Percentiles rank a stretch among this genome's conserved stretches.
These are phyloP conservation scores for Triticum dicoccoides DNA, from an alignment of 176 grass and related monocot species.

Conservation along the genomic window DNA sequence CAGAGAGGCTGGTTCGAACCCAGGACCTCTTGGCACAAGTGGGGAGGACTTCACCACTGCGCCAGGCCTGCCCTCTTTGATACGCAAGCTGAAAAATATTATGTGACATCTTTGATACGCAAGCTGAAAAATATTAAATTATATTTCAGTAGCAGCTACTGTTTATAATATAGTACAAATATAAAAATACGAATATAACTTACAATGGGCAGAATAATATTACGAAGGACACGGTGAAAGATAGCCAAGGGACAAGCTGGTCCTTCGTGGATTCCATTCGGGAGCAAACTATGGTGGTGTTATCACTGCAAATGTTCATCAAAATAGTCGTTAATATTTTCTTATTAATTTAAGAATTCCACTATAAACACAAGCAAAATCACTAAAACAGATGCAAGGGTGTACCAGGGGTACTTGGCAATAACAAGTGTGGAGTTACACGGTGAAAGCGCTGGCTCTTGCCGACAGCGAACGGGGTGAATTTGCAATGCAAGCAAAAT, in stretches of 20 bases:
- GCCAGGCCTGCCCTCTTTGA: no score
- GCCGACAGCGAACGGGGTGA: neutral
- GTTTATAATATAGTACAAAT: neutral
- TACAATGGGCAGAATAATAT: neutral
- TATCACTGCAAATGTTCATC: neutral
- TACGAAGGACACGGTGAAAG: neutral
- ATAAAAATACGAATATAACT: neutral
- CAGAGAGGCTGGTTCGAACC: no score
- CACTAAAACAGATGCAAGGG: neutral
- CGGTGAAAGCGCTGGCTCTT: neutral
- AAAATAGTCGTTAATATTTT: neutral
- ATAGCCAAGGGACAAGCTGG: neutral
- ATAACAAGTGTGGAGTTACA: neutral
- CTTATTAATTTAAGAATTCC: neutral
- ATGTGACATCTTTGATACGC: neutral
- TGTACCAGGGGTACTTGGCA: neutral
- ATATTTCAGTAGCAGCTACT: neutral
- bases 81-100: no score
- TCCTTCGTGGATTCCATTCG: neutral
- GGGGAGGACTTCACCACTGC: no score
- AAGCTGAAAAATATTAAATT: neutral
- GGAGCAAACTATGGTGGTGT: neutral
- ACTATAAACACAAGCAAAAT: neutral
- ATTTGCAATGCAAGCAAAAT: neutral
- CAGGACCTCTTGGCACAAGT: no score